These are phyloP conservation scores for Kitagawia praeruptora DNA, from an alignment of 129 eudicot genomes.

Conservation along the genomic window DNA sequence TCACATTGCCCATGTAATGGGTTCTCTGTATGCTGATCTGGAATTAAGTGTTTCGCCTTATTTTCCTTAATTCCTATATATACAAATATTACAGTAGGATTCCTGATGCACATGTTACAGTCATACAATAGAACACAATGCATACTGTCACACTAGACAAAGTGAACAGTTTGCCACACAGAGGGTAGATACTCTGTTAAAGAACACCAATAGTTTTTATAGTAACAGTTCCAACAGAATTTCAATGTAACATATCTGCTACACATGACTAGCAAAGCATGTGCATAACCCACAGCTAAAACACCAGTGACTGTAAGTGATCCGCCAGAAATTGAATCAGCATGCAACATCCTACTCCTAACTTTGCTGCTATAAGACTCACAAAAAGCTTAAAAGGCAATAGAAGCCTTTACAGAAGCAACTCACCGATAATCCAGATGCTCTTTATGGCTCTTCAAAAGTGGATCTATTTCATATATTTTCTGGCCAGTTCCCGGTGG, in stretches of 20 bases:
- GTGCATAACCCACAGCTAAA: not conserved
- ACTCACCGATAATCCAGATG: conserved; percentile 91
- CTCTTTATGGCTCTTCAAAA: conserved; percentile 44
- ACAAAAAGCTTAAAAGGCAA: not conserved
- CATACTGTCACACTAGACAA: not conserved
- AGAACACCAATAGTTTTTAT: not conserved
- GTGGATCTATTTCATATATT: conserved; percentile 87
- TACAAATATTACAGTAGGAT: not conserved
- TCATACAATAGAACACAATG: not conserved
- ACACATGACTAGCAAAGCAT: not conserved
- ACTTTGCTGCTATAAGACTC: not conserved
- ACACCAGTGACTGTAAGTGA: not conserved
- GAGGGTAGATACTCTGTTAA: not conserved
- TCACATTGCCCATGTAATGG: not conserved
- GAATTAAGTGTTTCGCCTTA: not conserved
- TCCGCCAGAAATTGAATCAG: not conserved
- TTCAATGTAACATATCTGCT: not conserved
- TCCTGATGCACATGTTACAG: not conserved
- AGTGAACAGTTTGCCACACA: not conserved
- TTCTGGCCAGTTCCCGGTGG: conserved; percentile 76
- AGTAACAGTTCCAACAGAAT: not conserved
- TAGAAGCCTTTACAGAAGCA: not conserved
- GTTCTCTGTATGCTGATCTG: not conserved
- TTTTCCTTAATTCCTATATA: not conserved
- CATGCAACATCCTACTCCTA: not conserved